Percentiles rank a stretch among this genome's conserved stretches.
Conservation (phyloP, 139 green algal genomes). For the Coccomyxa sp. region DNA sequence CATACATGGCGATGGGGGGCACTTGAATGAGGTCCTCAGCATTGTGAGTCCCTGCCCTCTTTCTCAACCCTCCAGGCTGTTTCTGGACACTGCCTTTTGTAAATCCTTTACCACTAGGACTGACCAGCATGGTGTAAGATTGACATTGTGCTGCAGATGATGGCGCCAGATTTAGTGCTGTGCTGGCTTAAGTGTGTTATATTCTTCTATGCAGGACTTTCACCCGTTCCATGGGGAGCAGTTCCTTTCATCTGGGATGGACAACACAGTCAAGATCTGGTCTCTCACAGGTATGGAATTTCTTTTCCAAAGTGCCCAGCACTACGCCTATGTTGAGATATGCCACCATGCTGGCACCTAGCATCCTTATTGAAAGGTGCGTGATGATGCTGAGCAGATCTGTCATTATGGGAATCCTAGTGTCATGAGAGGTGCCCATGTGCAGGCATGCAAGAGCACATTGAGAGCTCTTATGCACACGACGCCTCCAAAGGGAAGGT, state of each 20-base stretch:
- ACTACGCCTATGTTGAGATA: too few species aligned
- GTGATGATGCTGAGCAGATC: too few species aligned
- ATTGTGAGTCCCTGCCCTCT: slow-evolving; percentile 26
- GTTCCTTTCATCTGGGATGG: slow-evolving; percentile 70
- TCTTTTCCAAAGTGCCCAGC: background rate
- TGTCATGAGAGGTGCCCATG: background rate
- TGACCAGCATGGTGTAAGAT: too few species aligned
- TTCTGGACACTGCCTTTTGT: background rate
- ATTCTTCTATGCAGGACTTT: slow-evolving; percentile 38
- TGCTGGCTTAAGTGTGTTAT: background rate
- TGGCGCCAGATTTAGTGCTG: background rate
- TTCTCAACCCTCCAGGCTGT: background rate
- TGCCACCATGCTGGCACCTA: too few species aligned
- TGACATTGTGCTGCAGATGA: background rate
- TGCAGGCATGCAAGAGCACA: slow-evolving; percentile 3
- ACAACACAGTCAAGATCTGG: slow-evolving; percentile 75
- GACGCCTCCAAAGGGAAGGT: background rate
- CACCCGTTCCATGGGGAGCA: slow-evolving; percentile 44
- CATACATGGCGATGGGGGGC: slow-evolving; percentile 52
- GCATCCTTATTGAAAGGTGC: too few species aligned
- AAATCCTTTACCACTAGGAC: too few species aligned
- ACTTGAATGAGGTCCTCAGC: slow-evolving; percentile 71
- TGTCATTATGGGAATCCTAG: too few species aligned
- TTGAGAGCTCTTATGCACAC: slow-evolving; percentile 2
- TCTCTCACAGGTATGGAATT: slow-evolving; percentile 12